Base-by-base conservation (phyloP, 2,329 filamentous ascomycete genomes). In the Dactylellina haptotyla region DNA sequence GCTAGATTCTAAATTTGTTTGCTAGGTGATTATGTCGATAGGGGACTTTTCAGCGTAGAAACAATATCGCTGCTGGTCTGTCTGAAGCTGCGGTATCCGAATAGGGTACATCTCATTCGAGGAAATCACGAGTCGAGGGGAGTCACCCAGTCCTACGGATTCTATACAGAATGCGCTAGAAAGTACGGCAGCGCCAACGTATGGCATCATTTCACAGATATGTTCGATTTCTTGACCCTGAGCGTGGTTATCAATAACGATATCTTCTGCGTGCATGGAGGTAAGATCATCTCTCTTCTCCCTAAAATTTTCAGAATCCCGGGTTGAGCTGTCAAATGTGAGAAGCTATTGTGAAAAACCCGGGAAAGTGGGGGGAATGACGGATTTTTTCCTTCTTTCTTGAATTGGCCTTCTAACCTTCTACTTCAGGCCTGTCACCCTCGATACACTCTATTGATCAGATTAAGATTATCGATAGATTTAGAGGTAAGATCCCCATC, bases 161-260 rank as follows among this genome's bases (percentile, higher is more conserved):
- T 99, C 83, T 99, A 99, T 81, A 98, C 95, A 20, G 95, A 99
- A 81, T 99, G 95, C 82, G 93, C 91, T 18, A 90, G 95, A 77
- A 99, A 99, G 83, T 99, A 99, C 82, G 95, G 95, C 80, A 98
- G 97, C 80, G 93, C 95, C 76, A 97, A 95, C 79, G 95, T 99
- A 20, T 99, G 95, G 95, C 95, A 99, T 82, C 95, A 98, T 81
- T 99, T 99, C 80, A 99, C 95, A 76, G 95, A 99, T 83, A 98
- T 99, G 93, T 99, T 99, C 82, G 95, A 99, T 83, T 99, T 96
- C 81, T 85, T 99, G 76, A 98, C 94, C 5, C 84, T 99, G 66
- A 96, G 92, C 78, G 96, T 98, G 74, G 94, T 99, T 76, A 99
- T 99, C 80, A 96, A 98, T 81, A 91, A 99, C 81, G 92, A 98